Evolutionary conservation across 2,329 filamentous ascomycete species (phyloP).

Genomic region (Coccinonectria pachysandricola): DNA sequence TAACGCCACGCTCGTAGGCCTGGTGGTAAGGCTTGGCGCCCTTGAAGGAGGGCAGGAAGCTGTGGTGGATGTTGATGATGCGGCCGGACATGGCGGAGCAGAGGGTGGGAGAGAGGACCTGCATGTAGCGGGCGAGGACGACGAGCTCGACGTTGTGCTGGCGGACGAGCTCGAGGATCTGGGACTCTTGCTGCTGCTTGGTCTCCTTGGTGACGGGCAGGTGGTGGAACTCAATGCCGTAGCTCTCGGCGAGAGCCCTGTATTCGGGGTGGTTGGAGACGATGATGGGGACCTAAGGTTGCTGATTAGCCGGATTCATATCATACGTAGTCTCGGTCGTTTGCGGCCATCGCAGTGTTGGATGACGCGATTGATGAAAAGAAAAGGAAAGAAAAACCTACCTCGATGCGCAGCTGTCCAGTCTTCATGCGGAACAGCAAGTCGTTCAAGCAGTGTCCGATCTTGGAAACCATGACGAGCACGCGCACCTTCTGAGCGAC

Average conservation of each 20-base stretch:
- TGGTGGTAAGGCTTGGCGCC: conserved; percentile 83
- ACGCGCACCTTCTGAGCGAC: conserved; percentile 61
- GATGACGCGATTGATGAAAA: neutral
- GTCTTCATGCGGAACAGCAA: conserved; percentile 70
- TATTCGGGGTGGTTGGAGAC: conserved; percentile 77
- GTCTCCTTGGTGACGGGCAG: conserved; percentile 71
- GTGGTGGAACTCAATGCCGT: conserved; percentile 71
- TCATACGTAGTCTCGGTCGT: no score
- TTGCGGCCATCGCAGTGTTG: no score
- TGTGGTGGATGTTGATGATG: conserved; percentile 91
- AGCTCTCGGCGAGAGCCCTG: conserved; percentile 55
- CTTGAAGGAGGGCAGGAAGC: conserved; percentile 79
- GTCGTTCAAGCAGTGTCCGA: conserved; percentile 77
- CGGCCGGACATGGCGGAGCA: conserved; percentile 72
- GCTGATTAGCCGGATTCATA: no score
- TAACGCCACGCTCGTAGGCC: conserved; percentile 75
- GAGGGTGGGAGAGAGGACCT: conserved; percentile 65
- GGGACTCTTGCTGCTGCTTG: conserved; percentile 61
- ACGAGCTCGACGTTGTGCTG: conserved; percentile 66
- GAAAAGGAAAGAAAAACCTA: conserved; percentile 2
- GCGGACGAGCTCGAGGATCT: conserved; percentile 59
- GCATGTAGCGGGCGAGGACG: conserved; percentile 79
- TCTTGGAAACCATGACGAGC: conserved; percentile 84
- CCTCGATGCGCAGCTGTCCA: conserved; percentile 61
- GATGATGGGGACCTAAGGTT: conserved; percentile 51